phyloP scores from a whole-genome alignment of 2,329 filamentous ascomycete genomes.

The Arthrobotrys pseudoclavata region DNA sequence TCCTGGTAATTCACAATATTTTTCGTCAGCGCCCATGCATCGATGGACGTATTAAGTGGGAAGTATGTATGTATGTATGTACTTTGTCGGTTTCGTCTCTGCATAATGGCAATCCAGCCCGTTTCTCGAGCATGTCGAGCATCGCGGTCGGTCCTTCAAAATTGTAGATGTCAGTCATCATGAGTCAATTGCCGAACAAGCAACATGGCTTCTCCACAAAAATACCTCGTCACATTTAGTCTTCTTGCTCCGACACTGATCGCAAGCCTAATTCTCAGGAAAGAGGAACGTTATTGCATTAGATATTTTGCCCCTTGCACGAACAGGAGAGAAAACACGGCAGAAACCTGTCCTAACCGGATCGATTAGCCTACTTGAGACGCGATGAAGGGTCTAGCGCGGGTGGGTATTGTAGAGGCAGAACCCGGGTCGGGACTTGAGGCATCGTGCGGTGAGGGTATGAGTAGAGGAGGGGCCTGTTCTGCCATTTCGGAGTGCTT shows the following conservation, averaged over 20 bases:
- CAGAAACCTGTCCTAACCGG: constrained; percentile 43
- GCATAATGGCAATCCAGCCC: constrained; percentile 71
- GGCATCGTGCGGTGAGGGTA: constrained; percentile 37
- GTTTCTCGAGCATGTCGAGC: constrained; percentile 70
- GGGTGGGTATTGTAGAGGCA: constrained; percentile 43
- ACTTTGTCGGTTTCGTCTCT: constrained; percentile 71
- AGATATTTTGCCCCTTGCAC: constrained; percentile 61
- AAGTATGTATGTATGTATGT: constrained; percentile 50
- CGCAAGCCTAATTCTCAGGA: constrained; percentile 68
- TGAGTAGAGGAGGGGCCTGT: constrained; percentile 9
- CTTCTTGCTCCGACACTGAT: constrained; percentile 71
- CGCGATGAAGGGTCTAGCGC: constrained; percentile 57
- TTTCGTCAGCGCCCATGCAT: not conserved
- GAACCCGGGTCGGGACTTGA: constrained; percentile 48
- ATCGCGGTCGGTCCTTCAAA: constrained; percentile 68
- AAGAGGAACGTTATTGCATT: constrained; percentile 8
- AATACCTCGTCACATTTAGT: constrained; percentile 70
- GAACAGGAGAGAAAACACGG: constrained; percentile 2
- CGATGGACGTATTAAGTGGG: not conserved
- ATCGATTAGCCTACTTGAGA: constrained; percentile 60
- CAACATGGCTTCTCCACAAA: not conserved
- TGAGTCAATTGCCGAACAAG: not conserved
- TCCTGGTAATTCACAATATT: constrained; percentile 64
- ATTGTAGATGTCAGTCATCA: constrained; percentile 14
- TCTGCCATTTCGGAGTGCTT: constrained; percentile 49